Evolutionary conservation across 2,329 filamentous ascomycete species (phyloP).

Genomic region (Blumeria graminis): DNA sequence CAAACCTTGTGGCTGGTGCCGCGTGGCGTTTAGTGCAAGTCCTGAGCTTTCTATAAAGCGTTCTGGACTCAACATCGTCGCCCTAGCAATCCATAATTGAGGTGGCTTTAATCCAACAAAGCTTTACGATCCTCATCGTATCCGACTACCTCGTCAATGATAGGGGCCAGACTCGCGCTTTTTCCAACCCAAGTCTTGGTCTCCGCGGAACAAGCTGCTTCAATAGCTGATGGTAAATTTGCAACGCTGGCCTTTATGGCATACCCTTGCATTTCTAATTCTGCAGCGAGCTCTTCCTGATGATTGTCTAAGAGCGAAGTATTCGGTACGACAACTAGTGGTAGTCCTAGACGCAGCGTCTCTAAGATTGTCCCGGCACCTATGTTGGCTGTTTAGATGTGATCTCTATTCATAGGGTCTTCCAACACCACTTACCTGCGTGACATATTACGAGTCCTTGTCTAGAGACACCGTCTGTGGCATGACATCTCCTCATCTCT

Average conservation of each 20-base stretch:
- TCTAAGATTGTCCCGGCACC: conserved; percentile 80
- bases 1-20: too few species aligned
- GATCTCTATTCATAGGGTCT: background rate
- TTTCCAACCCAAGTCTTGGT: conserved; percentile 8
- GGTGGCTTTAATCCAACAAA: conserved; percentile 5
- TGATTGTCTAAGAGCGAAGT: conserved; percentile 65
- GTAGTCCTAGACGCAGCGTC: conserved; percentile 46
- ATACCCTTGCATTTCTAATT: conserved; percentile 51
- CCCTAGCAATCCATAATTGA: too few species aligned
- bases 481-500: conserved; percentile 22
- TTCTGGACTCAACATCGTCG: too few species aligned
- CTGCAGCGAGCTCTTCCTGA: conserved; percentile 63
- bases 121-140: conserved; percentile 10
- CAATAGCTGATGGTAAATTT: conserved; percentile 7
- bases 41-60: too few species aligned
- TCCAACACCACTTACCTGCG: conserved; percentile 36
- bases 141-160: conserved; percentile 9
- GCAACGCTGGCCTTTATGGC: conserved; percentile 23
- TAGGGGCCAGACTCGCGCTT: conserved; percentile 6
- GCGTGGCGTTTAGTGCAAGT: too few species aligned
- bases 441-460: conserved; percentile 69
- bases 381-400: conserved; percentile 17
- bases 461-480: conserved; percentile 21
- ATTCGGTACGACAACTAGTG: conserved; percentile 81
- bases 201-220: conserved; percentile 6